Evolutionary conservation across 495 filamentous ascomycete genomes (phyloP).

Genomic region (Tuber melanosporum): DNA sequence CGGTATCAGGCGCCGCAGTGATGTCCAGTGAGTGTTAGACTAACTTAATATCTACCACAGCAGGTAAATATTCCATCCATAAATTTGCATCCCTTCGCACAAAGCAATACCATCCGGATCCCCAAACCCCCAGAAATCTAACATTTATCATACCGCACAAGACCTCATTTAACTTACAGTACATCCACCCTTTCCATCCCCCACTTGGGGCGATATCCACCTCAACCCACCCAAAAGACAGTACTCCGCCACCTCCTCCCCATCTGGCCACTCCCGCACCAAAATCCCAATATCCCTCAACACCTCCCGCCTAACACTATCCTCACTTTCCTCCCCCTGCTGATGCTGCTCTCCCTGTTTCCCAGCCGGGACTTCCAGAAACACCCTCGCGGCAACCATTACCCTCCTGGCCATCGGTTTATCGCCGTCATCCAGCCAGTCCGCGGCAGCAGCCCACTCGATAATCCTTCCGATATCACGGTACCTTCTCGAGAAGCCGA

Average conservation of each 20-base stretch:
- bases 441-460: slow-evolving; percentile 5
- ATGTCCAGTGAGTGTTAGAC: not conserved
- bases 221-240: slow-evolving; percentile 15
- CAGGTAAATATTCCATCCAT: not conserved
- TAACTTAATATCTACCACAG: not conserved
- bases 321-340: slow-evolving; percentile 4
- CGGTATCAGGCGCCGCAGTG: not conserved
- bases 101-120: not conserved
- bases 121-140: not conserved
- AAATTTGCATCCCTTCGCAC: not conserved
- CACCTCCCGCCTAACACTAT: slow-evolving; percentile 12
- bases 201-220: not conserved
- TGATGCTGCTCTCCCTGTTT: not conserved
- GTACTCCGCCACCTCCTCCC: slow-evolving; percentile 20
- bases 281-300: not conserved
- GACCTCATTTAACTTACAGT: not conserved
- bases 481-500: slow-evolving; percentile 24
- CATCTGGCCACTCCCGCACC: slow-evolving; percentile 10
- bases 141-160: not conserved
- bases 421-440: not conserved
- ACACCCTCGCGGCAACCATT: slow-evolving; percentile 23
- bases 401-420: slow-evolving; percentile 21
- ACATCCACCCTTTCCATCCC: not conserved
- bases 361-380: slow-evolving; percentile 22
- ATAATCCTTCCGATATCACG: slow-evolving; percentile 11